Evolutionary conservation across 176 grass and related monocot species (phyloP), one percentile per base, ranked within the genome.

Genomic region (Rhynchospora tenuis): DNA sequence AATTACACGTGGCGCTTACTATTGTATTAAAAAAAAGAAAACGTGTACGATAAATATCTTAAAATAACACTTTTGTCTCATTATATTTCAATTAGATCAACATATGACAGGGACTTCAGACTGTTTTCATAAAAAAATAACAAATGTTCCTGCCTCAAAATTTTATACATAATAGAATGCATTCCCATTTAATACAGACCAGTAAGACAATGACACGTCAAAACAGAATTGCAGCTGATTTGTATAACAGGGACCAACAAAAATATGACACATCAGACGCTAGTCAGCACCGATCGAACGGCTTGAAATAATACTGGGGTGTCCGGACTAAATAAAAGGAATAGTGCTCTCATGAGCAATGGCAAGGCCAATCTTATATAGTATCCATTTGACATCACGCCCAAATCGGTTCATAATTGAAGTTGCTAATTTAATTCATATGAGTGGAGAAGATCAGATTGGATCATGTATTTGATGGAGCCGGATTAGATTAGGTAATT

Each of bases 401-500:
- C 15, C 48, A 28, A 56, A 56, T 56, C 50, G 7, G 27, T 31
- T 15, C 16, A 55, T 56, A 54, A 31, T 77, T 77, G 48, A 16
- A 77, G 6, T 76, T 56, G 14, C 14, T 8, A 77, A 17, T 56
- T 77, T 56, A 56, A 56, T 56, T 1, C 15, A 29, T 1, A 54
- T 0, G 17, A 77, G 73, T 29, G 50, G 73, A 54, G 7, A 82
- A 28, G 0, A 82, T 46, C 44, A 75, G 71, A 19, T 48, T 48
- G 17, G 71, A 75, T 43, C n/a, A 61, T 44, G 1, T 23, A 81
- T 63, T 60, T 10, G 4, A 81, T 81, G 31, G 57, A 23, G 17
- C 4, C 33, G 59, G 80, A 82, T 82, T 82, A 65, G 80, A 82
- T 82, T 82, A 82, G 80, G 80, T 82, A 65, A 24, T 82, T 50